Base-by-base conservation (phyloP, 2,329 filamentous ascomycete genomes). In the Colletotrichum liaoningense region DNA sequence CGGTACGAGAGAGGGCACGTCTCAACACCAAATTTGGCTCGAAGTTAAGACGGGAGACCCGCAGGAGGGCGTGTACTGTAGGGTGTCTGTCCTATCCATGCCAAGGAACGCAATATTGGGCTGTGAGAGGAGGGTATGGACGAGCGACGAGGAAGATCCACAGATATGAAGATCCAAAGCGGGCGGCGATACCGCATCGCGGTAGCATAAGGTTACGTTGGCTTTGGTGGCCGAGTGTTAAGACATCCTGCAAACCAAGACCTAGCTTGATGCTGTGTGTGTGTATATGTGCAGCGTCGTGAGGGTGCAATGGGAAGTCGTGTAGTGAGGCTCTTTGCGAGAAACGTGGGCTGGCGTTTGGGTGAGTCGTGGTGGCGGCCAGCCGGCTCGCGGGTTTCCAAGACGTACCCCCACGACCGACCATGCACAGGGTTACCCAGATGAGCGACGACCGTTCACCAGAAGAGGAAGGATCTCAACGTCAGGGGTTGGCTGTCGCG, bases 321-420 rank as follows among this genome's bases (percentile, higher is more conserved):
- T 49, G 42, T n/a, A n/a, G 19, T 73, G 71, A 73, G 71, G 71
- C 71, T 73, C 71, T 71, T 66, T 65, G 46, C 30, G 63, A n/a
- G 35, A 62, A 65, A 63, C 67, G 67, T 65, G 46, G 55, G 59
- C 67, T 56, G 42, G 69, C 59, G 70, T 64, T 63, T 72, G 65
- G 58, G 69, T 60, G 65, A 5, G 19, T 30, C 30, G 62, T 64
- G 62, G 52, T 33, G 49, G 59, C 59, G 59, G 69, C 65, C 46
- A 26, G 52, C 63, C 14, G 16, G 42, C 19, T 55, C 22, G 9
- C 16, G 22, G 33, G 19, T 46, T 54, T 28, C 24, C 35, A 60
- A 59, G 52, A 26, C 59, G 38, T 19, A 60, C 66, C 70, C 67
- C 70, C 70, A 73, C 70, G 70, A 56, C 24, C 42, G 19, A 56